Evolutionary conservation across 768 basidiomycete species (phyloP).

Genomic region (Boletellus ananiceps): DNA sequence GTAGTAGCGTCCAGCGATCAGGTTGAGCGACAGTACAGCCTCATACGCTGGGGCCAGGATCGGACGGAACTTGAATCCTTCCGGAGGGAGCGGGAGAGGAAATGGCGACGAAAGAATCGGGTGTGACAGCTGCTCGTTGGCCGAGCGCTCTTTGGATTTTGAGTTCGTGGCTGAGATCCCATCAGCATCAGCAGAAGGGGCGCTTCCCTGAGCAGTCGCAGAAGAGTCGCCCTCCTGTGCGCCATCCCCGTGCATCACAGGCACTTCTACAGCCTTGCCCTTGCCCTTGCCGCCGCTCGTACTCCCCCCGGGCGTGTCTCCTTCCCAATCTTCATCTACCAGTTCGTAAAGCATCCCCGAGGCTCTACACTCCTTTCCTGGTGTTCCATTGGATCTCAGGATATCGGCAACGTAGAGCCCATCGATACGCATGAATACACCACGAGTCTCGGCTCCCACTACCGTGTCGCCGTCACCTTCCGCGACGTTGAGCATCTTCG

Average conservation of each 20-base stretch:
- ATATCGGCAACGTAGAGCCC: conserved; percentile 62
- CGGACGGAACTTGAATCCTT: conserved; percentile 64
- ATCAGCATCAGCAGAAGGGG: conserved; percentile 19
- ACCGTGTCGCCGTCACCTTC: conserved; percentile 5
- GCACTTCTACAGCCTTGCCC: conserved; percentile 29
- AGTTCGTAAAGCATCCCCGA: conserved; percentile 75
- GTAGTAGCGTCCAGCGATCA: conserved; percentile 80
- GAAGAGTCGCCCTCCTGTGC: background rate
- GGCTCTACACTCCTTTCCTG: conserved; percentile 57
- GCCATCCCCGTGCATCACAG: conserved; percentile 7
- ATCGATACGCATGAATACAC: conserved; percentile 69
- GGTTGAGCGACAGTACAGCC: conserved; percentile 59
- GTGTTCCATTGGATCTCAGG: conserved; percentile 35
- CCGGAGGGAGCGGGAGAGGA: conserved; percentile 59
- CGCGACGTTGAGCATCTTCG: conserved; percentile 10
- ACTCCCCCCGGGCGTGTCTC: conserved; percentile 25
- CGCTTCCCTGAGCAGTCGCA: conserved; percentile 13
- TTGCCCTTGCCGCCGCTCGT: conserved; percentile 25
- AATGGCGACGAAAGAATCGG: conserved; percentile 32
- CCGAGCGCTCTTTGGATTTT: conserved; percentile 15
- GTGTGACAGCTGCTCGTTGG: conserved; percentile 34
- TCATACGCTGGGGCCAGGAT: conserved; percentile 61
- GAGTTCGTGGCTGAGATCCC: conserved; percentile 7
- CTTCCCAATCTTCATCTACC: conserved; percentile 68
- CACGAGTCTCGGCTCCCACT: conserved; percentile 38